Evolutionary conservation across 768 basidiomycete species (phyloP).

Genomic region (Crepidotus variabilis): DNA sequence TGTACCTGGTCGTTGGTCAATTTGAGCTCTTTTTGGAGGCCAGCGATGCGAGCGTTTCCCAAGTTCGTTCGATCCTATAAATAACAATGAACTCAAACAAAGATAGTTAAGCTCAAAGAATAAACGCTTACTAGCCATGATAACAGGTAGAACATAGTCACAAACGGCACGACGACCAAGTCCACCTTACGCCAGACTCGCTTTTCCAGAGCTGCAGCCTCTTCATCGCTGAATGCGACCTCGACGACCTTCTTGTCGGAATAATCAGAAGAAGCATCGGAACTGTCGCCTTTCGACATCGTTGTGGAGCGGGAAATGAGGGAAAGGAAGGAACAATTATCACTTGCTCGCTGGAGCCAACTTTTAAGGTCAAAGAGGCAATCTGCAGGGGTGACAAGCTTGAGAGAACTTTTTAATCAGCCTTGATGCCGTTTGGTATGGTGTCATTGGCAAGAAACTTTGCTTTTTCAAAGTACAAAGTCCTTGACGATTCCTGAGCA

Average conservation of each 20-base stretch:
- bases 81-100: not conserved
- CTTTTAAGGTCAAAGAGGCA: not conserved
- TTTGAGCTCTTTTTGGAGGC: conserved; percentile 46
- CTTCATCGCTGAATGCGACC: not conserved
- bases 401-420: not conserved
- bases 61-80: conserved; percentile 46
- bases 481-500: not conserved
- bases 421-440: not conserved
- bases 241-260: not conserved
- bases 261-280: not conserved
- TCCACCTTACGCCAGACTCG: conserved; percentile 44
- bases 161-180: conserved; percentile 37
- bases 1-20: conserved; percentile 30
- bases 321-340: not conserved
- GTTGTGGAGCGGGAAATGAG: not conserved
- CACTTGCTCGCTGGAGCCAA: not conserved
- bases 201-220: conserved; percentile 19
- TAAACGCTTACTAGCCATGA: conserved; percentile 44
- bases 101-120: not conserved
- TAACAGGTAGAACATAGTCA: conserved; percentile 41
- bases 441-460: not conserved
- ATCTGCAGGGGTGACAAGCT: not conserved
- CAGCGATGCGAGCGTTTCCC: conserved; percentile 55
- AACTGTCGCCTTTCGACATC: not conserved
- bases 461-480: not conserved